These are phyloP conservation scores for Pisolithus marmoratus DNA, from an alignment of 768 basidiomycete genomes.

Conservation along the genomic window DNA sequence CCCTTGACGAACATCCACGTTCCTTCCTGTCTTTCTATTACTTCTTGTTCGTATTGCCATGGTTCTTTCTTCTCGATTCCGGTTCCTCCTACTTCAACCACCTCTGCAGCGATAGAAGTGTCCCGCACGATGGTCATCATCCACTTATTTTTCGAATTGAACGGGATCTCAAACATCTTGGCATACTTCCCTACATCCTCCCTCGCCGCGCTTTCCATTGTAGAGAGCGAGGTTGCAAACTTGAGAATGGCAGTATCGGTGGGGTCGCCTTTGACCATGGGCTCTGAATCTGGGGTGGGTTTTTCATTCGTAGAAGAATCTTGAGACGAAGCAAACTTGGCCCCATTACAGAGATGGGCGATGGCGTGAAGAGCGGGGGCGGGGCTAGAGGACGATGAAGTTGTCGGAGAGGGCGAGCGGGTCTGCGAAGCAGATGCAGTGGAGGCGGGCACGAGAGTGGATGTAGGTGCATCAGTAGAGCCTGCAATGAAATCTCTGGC, in stretches of 20 bases:
- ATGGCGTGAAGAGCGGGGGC: constrained; percentile 32
- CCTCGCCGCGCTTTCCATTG: constrained; percentile 20
- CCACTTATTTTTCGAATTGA: constrained; percentile 53
- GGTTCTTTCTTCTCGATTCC: constrained; percentile 1
- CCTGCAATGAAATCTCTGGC: constrained; percentile 8
- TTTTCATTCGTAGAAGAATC: constrained; percentile 14
- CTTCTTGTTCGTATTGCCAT: not conserved
- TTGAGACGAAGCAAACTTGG: constrained; percentile 35
- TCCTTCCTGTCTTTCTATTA: not conserved
- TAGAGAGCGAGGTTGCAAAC: constrained; percentile 34
- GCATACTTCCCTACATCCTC: constrained; percentile 13
- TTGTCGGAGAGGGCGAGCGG: constrained; percentile 1
- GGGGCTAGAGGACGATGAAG: constrained; percentile 10
- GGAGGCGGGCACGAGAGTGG: too few relatives aligned
- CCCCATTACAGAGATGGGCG: constrained; percentile 54
- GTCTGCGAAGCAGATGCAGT: constrained; percentile 6
- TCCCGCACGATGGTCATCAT: constrained; percentile 42
- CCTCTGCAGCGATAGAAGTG: not conserved
- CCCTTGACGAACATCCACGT: constrained; percentile 47
- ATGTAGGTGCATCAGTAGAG: too few relatives aligned
- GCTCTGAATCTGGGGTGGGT: constrained; percentile 23
- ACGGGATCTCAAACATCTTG: constrained; percentile 34
- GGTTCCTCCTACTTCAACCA: not conserved
- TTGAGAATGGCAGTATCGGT: constrained; percentile 43
- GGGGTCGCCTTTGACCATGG: constrained; percentile 40